Evolutionary conservation across 192 early-diverging fungal genomes (phyloP).

Genomic region (Backusella sp.): DNA sequence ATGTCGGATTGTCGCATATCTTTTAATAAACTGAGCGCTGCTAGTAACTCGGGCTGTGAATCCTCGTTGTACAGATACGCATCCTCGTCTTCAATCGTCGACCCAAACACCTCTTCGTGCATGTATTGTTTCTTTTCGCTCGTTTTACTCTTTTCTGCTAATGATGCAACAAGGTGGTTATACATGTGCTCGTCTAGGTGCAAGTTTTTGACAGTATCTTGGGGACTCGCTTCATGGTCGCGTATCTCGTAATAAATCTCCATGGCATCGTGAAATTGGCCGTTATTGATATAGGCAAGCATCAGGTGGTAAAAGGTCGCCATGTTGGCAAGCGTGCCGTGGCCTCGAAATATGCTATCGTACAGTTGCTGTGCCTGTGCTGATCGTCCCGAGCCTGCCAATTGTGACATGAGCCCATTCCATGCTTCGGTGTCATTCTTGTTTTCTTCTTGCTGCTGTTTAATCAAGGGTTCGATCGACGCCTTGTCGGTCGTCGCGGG

Average conservation of each 20-base stretch:
- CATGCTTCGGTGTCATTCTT: neutral
- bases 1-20: conserved; percentile 25
- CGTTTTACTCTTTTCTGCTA: neutral
- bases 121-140: conserved; percentile 6
- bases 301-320: conserved; percentile 11
- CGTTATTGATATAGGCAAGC: conserved; percentile 17
- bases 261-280: conserved; percentile 15
- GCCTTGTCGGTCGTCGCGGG: neutral
- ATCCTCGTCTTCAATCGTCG: conserved; percentile 13
- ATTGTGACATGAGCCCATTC: neutral
- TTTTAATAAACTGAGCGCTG: conserved; percentile 18
- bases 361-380: conserved; percentile 14
- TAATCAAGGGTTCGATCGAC: neutral
- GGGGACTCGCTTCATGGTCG: conserved; percentile 4
- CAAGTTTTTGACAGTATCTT: neutral
- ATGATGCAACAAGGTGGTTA: neutral
- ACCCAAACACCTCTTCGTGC: neutral
- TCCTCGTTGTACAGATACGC: neutral
- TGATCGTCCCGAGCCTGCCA: conserved; percentile 1
- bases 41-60: neutral
- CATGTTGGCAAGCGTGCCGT: neutral
- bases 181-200: conserved; percentile 4
- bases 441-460: neutral
- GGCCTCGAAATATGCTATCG: conserved; percentile 4
- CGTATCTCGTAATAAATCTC: conserved; percentile 25